Conservation (phyloP, 2,329 filamentous ascomycete species). For the Leptodontidium sp. region DNA sequence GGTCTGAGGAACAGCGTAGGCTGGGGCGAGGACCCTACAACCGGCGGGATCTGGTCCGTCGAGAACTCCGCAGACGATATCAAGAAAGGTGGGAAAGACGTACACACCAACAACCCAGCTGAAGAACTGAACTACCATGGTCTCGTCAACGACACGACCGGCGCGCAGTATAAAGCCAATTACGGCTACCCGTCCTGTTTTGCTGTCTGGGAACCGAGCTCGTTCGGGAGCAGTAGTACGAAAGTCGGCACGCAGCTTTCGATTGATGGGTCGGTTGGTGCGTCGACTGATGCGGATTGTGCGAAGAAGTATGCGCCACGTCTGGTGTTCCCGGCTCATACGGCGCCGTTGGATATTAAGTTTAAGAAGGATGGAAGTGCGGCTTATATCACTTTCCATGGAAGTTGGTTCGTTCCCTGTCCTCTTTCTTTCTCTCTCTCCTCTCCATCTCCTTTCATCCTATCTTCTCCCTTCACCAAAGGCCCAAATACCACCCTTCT, state of each 20-base stretch:
- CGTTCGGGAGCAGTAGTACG: background rate
- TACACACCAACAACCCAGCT: slow-evolving; percentile 31
- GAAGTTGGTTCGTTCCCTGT: slow-evolving; percentile 49
- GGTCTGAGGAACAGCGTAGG: slow-evolving; percentile 28
- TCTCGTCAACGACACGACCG: slow-evolving; percentile 17
- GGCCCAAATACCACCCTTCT: background rate
- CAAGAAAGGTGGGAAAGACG: slow-evolving; percentile 22
- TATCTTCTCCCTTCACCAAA: too few species aligned
- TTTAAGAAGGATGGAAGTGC: slow-evolving; percentile 27
- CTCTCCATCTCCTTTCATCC: background rate
- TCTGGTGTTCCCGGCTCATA: slow-evolving; percentile 18
- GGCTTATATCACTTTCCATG: slow-evolving; percentile 32
- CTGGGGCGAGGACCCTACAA: slow-evolving; percentile 21
- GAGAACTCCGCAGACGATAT: slow-evolving; percentile 29
- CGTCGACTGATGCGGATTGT: slow-evolving; percentile 18
- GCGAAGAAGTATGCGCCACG: background rate
- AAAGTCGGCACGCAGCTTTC: slow-evolving; percentile 24
- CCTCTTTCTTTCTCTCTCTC: background rate
- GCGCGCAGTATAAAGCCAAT: slow-evolving; percentile 19
- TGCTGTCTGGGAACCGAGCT: slow-evolving; percentile 25
- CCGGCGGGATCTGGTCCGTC: slow-evolving; percentile 27
- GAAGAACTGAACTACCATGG: slow-evolving; percentile 33
- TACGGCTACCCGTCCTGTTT: slow-evolving; percentile 34
- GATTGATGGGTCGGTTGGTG: slow-evolving; percentile 14
- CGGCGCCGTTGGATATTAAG: slow-evolving; percentile 32